Evolutionary conservation across 2,329 filamentous ascomycete genomes (phyloP).

Genomic region (Trichoderma simmonsii): DNA sequence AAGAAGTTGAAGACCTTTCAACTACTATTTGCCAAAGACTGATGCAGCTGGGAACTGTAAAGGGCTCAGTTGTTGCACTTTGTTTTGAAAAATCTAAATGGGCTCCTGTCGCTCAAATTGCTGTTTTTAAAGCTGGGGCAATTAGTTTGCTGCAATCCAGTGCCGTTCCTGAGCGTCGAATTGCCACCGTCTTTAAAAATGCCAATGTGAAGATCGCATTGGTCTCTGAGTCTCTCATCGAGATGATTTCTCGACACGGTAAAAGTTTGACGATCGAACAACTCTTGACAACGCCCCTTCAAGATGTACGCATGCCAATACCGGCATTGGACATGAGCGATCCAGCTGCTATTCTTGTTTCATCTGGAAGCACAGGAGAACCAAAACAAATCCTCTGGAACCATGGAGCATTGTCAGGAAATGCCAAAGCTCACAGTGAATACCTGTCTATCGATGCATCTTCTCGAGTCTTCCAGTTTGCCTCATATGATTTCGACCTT

Average conservation of each 20-base stretch:
- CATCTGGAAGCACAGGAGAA: constrained; percentile 14
- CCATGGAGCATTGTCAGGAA: not conserved
- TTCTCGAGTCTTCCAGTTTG: constrained; percentile 9
- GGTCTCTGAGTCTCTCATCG: not conserved
- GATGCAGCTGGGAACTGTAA: not conserved
- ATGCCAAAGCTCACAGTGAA: not conserved
- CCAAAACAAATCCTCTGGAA: constrained; percentile 15
- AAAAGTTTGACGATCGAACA: not conserved
- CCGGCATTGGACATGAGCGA: not conserved
- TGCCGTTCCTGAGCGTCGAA: not conserved
- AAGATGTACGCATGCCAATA: not conserved
- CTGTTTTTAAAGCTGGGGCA: constrained; percentile 10
- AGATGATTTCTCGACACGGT: not conserved
- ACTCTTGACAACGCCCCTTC: not conserved
- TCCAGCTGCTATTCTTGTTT: constrained; percentile 10
- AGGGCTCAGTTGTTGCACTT: constrained; percentile 9
- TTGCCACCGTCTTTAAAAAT: not conserved
- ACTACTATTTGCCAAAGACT: not conserved
- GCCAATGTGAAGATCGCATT: not conserved
- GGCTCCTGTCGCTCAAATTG: not conserved
- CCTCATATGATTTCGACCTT: constrained; percentile 14
- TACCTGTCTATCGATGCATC: not conserved
- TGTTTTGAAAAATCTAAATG: constrained; percentile 14
- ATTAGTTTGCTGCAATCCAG: constrained; percentile 1
- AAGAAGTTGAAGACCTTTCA: constrained; percentile 3